These are phyloP conservation scores for Pulveroboletus ravenelii DNA, from an alignment of 768 basidiomycete species.

Conservation along the genomic window DNA sequence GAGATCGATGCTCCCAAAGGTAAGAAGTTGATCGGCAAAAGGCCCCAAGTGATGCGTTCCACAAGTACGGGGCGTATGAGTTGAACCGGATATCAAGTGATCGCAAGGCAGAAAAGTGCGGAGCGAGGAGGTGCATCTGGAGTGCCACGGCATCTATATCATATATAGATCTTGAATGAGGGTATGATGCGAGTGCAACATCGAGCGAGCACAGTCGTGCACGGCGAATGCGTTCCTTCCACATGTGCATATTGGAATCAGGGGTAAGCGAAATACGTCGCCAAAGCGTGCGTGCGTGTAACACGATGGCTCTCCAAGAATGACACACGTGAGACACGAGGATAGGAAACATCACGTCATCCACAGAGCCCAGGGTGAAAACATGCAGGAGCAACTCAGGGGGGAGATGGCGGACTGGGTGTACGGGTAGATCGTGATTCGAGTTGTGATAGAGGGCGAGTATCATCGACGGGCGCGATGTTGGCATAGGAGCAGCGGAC, in stretches of 20 bases:
- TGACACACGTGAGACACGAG: slow-evolving; percentile 66
- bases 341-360: slow-evolving; percentile 54
- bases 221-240: slow-evolving; percentile 57
- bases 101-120: slow-evolving; percentile 51
- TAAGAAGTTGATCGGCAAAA: slow-evolving; percentile 37
- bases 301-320: slow-evolving; percentile 56
- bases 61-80: slow-evolving; percentile 58
- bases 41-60: slow-evolving; percentile 59
- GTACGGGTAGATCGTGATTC: slow-evolving; percentile 29
- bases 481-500: slow-evolving; percentile 11
- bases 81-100: slow-evolving; percentile 56
- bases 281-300: slow-evolving; percentile 63
- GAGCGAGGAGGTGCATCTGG: slow-evolving; percentile 53
- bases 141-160: slow-evolving; percentile 47
- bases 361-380: slow-evolving; percentile 56
- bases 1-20: slow-evolving; percentile 22
- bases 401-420: slow-evolving; percentile 57
- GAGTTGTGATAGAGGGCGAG: slow-evolving; percentile 22
- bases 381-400: slow-evolving; percentile 60
- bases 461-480: slow-evolving; percentile 26
- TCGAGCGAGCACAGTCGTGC: slow-evolving; percentile 60
- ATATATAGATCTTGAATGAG: slow-evolving; percentile 13
- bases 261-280: slow-evolving; percentile 50
- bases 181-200: slow-evolving; percentile 46
- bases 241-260: slow-evolving; percentile 45